Evolutionary conservation across 805 yeast genomes (phyloP), one percentile per base, ranked within the genome.

Genomic region (Kuraishia floccosa): DNA sequence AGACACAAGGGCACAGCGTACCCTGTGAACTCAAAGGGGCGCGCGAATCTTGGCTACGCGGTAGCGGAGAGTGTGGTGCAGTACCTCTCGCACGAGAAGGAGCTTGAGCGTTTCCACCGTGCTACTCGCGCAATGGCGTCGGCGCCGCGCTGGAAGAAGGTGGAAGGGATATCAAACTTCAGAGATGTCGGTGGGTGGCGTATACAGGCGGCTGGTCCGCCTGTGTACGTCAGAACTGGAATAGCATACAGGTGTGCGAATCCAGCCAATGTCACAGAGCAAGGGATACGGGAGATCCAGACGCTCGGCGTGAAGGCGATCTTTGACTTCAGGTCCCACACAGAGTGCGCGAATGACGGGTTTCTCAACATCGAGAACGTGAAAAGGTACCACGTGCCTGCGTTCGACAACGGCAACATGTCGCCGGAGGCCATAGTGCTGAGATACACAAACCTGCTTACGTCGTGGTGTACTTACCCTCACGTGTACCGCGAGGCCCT

Each of bases 151-250:
- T 76, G 81, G 77, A 72, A 72, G 39, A 31, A 50, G 0, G 64
- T 82, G 14, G 81, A 77, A 5, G 87, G 86, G 0, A 68, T 82
- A 14, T 51, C 66, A 25, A 84, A 84, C 43, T 78, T 82, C 43
- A 62, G 95, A 39, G 94, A 85, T 44, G 47, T 77, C 34, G 95
- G 94, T 2, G 94, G 93, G 10, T 84, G 79, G 71, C 54, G 50
- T 32, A 53, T 72, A 0, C 38, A 51, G 15, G 51, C 49, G 7
- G 52, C 46, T 3, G 36, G 48, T 5, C 22, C 22, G 22, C 22
- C 9, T 19, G 9, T 7, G 7, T 67, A 45, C 40, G 80, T 77
- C 4, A 66, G 61, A 39, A 63, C 76, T 3, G 71, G 75, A 8
- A 30, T 65, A 5, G 42, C 76, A 11, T 85, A 54, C 50, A 66